phyloP scores from a whole-genome alignment of 2,329 filamentous ascomycete genomes.

The Fusarium bulbicola region DNA sequence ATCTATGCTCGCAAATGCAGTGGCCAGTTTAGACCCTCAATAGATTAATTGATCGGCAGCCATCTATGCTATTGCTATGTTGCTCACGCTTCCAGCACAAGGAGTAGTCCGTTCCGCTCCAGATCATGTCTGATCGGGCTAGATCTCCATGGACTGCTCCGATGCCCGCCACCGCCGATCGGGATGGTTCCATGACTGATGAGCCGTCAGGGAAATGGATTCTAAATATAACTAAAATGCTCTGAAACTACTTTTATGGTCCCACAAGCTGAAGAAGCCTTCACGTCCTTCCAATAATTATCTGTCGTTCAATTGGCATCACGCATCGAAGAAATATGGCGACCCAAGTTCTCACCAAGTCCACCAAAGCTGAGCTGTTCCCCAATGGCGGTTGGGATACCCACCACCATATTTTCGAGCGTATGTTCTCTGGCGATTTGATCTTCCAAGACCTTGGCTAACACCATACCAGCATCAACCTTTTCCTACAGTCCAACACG shows the following conservation, averaged over 20 bases:
- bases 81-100: too few species aligned
- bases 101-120: background rate
- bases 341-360: background rate
- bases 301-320: background rate
- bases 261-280: background rate
- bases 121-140: background rate
- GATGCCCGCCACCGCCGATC: too few species aligned
- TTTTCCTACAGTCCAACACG: background rate
- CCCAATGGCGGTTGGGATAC: background rate
- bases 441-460: rapidly evolving
- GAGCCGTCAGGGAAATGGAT: rapidly evolving
- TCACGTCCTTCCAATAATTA: background rate
- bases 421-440: background rate
- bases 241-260: background rate
- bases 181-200: background rate
- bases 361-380: background rate
- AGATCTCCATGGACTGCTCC: background rate
- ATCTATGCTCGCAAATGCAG: rapidly evolving
- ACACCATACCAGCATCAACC: background rate
- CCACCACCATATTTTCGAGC: background rate
- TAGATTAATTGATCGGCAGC: rapidly evolving
- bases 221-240: background rate
- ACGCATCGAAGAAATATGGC: background rate
- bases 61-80: background rate
- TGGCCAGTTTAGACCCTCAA: rapidly evolving